Evolutionary conservation across 495 filamentous ascomycete species (phyloP), one percentile per base, ranked within the genome.

Genomic region (Cryomyces antarcticus): DNA sequence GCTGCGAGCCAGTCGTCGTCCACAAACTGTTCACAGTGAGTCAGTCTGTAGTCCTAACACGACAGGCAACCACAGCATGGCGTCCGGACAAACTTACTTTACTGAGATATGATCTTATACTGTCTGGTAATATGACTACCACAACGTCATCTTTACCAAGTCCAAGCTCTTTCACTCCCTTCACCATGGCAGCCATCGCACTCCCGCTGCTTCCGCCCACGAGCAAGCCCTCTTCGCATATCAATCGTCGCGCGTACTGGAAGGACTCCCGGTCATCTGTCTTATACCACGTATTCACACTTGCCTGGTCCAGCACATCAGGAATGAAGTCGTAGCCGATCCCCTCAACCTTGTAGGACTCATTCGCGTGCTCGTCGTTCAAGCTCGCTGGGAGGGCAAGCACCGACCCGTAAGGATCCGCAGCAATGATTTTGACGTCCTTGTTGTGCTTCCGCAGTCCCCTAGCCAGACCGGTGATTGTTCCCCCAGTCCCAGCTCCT

Each of bases 281-380:
- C 69, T 99, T 99, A 61, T 94, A 93, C 89, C 89, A 99, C 50
- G 78, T 77, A 57, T 93, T 78, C n/a, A 99, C 81, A 24, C 69
- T 57, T 6, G 75, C 57, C 47, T 77, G 82, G 51, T 93, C 78
- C 27, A 99, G 70, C 0, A 99, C 89, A 33, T 94, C 80, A 5
- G 89, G 89, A 42, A 96, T 80, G 55, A 99, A 99, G 55, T 99
- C 89, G 55, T 99, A 99, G 24, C 89, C 89, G 54, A 99, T 96
- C 17, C 89, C 89, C 64, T 99, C 89, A 0, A 99, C 89, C 64
- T 96, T 96, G 57, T 99, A 99, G 5, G 80, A 67, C 49, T 81
- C 78, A 55, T 93, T 83, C 30, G 68, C 72, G 49, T 79, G 70
- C 45, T 79, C 74, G 38, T 78, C 69, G 51, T 99, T 96, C 42